Conservation (phyloP, 805 yeast species). For the Torulaspora microellipsoides region DNA sequence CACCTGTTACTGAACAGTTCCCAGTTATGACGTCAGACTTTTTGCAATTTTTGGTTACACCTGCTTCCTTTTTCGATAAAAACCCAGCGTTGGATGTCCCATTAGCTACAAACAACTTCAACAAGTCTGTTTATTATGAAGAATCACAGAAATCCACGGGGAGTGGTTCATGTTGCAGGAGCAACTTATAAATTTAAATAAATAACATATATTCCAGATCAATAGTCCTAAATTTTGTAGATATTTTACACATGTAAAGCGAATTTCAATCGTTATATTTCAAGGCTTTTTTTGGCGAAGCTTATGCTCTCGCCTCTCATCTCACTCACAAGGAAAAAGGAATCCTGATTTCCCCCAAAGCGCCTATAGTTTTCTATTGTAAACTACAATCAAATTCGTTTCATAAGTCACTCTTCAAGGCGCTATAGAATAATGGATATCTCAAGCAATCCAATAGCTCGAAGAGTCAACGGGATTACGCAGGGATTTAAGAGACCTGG, state of each 20-base stretch:
- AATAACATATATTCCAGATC: background rate
- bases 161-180: conserved; percentile 15
- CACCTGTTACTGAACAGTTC: conserved; percentile 81
- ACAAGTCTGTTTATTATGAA: conserved; percentile 50
- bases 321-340: no score
- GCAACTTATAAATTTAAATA: conserved; percentile 10
- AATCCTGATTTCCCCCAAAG: no score
- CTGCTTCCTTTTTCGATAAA: conserved; percentile 68
- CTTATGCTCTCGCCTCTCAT: no score
- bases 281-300: no score
- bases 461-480: background rate
- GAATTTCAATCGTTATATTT: no score
- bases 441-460: conserved; percentile 1
- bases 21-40: conserved; percentile 88
- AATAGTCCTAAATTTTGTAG: no score
- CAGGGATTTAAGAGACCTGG: conserved; percentile 3
- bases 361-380: no score
- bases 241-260: no score
- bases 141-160: conserved; percentile 24
- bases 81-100: conserved; percentile 80
- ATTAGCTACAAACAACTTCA: conserved; percentile 60
- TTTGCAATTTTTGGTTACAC: conserved; percentile 60
- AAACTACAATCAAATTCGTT: no score
- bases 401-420: background rate
- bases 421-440: background rate